Evolutionary conservation across 441 rosid genomes (phyloP).

Genomic region (Capsella rubella): DNA sequence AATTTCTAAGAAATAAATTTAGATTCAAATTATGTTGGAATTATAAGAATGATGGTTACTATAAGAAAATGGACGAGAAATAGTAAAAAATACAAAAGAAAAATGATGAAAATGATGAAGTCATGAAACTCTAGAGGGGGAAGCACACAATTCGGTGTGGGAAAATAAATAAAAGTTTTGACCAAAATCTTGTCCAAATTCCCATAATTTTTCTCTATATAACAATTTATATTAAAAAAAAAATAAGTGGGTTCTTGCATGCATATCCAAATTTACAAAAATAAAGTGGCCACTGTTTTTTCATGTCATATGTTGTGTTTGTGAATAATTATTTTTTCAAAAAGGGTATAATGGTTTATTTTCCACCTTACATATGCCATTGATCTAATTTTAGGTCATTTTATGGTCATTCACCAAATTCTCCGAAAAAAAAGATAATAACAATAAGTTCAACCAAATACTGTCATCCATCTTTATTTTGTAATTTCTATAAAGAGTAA

Average conservation of each 20-base stretch:
- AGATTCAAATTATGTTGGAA: background rate
- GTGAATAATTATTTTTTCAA: background rate
- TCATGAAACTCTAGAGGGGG: background rate
- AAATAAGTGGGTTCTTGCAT: too few species aligned
- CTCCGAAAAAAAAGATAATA: background rate
- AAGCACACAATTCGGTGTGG: background rate
- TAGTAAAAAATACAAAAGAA: background rate
- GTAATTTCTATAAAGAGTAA: background rate
- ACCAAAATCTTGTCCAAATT: background rate
- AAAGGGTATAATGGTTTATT: background rate
- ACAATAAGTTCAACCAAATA: background rate
- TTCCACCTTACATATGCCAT: background rate
- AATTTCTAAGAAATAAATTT: background rate
- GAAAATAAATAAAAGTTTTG: background rate
- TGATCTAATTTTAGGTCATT: background rate
- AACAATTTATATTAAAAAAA: too few species aligned
- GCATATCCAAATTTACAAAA: too few species aligned
- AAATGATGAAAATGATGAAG: background rate
- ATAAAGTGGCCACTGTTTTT: background rate
- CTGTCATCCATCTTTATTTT: background rate
- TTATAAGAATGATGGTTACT: background rate
- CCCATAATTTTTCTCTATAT: background rate
- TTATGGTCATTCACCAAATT: background rate
- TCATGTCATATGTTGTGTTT: background rate
- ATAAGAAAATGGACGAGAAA: background rate